Base-by-base conservation (phyloP, 768 basidiomycete species). In the Cantharellus anzutake region DNA sequence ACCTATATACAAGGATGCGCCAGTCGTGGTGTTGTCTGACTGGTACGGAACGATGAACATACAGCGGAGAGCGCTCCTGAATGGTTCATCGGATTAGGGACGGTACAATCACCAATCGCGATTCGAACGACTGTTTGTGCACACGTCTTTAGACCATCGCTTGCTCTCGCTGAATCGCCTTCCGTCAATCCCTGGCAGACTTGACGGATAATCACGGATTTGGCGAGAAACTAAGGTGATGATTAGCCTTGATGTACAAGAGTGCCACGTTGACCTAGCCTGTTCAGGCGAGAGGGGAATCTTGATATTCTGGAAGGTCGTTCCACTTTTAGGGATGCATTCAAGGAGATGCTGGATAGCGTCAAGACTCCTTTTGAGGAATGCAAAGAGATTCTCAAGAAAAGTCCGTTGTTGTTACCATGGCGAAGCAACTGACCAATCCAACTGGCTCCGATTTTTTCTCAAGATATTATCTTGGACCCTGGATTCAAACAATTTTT, bases 201-300 rank as follows among this genome's bases (percentile, higher is more conserved):
- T 68, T 94, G 74, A 92, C 91, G 41, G 94, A 98, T 70, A 82
- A 86, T 68, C 78, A 88, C 60, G 94, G 94, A 34, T 90, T 80
- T 68, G 94, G 94, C 16, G 74, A 74, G 60, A 79, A 80, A 35
- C 81, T 80, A 68, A 74, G 94, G 69, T 69, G n/a, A 56, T 61
- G 55, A 3, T 3, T 16, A 2, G 5, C 34, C 4, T 20, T 39
- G 14, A 14, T 34, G 41, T 2, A 16, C 4, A 5, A 29, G 20
- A 29, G 20, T 29, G 20, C 20, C 20, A 29, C 20, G 20, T 29
- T 29, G 20, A 29, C 20, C 20, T 29, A 29, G 20, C 20, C 20
- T 11, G 38, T 7, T 37, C 38, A 70, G 70, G 56, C 75, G 87
- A 59, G 76, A 77, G 56, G 78, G 83, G 20, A 94, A 93, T 70